These are phyloP conservation scores for Ganoderma leucocontextum DNA, from an alignment of 1,284 basidiomycete genomes.

Conservation along the genomic window DNA sequence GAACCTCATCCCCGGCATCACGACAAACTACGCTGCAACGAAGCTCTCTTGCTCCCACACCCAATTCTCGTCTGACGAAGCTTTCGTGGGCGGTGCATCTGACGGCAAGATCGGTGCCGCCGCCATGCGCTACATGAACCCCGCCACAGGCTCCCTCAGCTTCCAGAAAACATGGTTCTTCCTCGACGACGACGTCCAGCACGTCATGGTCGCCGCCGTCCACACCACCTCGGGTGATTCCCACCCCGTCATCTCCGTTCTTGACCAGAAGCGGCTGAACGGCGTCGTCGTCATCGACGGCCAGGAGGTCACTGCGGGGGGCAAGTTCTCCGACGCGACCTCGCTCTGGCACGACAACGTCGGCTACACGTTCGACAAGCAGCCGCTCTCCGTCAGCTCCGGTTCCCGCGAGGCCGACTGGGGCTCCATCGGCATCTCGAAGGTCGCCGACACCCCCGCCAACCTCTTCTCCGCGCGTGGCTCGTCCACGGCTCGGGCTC, in stretches of 20 bases:
- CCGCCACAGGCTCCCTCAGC: constrained; percentile 57
- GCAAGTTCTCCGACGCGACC: constrained; percentile 45
- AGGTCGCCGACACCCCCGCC: constrained; percentile 56
- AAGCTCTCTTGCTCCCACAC: constrained; percentile 54
- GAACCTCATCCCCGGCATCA: constrained; percentile 74
- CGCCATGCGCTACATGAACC: constrained; percentile 72
- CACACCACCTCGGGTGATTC: constrained; percentile 46
- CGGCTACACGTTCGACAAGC: constrained; percentile 56
- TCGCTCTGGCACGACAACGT: constrained; percentile 66
- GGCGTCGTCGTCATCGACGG: constrained; percentile 57
- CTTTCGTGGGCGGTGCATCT: constrained; percentile 71
- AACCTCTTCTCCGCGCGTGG: constrained; percentile 71
- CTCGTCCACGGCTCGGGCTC: constrained; percentile 52
- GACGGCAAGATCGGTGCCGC: constrained; percentile 61
- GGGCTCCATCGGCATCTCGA: constrained; percentile 70
- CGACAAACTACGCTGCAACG: constrained; percentile 64
- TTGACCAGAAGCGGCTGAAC: constrained; percentile 65
- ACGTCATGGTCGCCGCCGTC: constrained; percentile 65
- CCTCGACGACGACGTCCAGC: constrained; percentile 67
- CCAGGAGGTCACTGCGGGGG: constrained; percentile 27
- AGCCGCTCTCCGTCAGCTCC: constrained; percentile 55
- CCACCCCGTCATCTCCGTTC: constrained; percentile 64
- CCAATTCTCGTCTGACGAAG: constrained; percentile 52
- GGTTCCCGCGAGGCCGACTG: constrained; percentile 64
- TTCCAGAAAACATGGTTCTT: constrained; percentile 81